A percentile compares a stretch with the other conserved stretches of the same genome.
Evolutionary conservation across 1,139 yeast genomes (phyloP).

Genomic region (Williopsis jadinii): DNA sequence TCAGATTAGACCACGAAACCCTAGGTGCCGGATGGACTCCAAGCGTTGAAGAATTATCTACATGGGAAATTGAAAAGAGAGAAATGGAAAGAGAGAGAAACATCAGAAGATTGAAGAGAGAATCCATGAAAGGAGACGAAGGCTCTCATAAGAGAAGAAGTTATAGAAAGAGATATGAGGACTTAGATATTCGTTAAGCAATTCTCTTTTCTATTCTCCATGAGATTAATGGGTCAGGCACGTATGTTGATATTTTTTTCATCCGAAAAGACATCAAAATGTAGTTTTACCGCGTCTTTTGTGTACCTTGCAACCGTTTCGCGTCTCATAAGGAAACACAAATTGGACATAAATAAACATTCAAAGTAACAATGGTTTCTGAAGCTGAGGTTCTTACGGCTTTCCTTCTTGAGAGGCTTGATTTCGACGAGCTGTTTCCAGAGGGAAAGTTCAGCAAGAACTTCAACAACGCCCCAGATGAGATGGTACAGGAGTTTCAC

Average conservation of each 20-base stretch:
- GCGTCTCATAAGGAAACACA: no score
- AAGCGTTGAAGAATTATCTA: conserved; percentile 73
- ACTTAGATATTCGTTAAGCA: conserved; percentile 16
- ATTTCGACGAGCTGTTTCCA: conserved; percentile 6
- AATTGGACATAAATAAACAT: no score
- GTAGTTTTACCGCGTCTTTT: no score
- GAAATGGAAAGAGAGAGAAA: conserved; percentile 94
- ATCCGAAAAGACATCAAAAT: no score
- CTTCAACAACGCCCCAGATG: conserved; percentile 13
- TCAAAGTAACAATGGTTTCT: conserved; percentile 7
- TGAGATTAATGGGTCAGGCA: no score
- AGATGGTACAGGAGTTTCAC: conserved; percentile 2
- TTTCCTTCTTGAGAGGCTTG: conserved; percentile 14
- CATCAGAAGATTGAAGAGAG: conserved; percentile 86
- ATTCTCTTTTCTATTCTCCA: no score
- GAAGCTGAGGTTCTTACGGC: conserved; percentile 12
- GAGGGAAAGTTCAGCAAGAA: conserved; percentile 5
- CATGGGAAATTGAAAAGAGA: conserved; percentile 90
- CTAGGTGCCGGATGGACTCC: conserved; percentile 87
- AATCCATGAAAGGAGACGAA: conserved; percentile 62
- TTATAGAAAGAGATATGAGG: conserved; percentile 50
- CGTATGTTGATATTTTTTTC: no score
- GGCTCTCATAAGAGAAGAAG: conserved; percentile 40
- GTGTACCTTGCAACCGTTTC: no score
- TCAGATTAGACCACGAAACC: conserved; percentile 52